phyloP scores from a whole-genome alignment of 805 yeast genomes.

The Metschnikowia arizonensis region DNA sequence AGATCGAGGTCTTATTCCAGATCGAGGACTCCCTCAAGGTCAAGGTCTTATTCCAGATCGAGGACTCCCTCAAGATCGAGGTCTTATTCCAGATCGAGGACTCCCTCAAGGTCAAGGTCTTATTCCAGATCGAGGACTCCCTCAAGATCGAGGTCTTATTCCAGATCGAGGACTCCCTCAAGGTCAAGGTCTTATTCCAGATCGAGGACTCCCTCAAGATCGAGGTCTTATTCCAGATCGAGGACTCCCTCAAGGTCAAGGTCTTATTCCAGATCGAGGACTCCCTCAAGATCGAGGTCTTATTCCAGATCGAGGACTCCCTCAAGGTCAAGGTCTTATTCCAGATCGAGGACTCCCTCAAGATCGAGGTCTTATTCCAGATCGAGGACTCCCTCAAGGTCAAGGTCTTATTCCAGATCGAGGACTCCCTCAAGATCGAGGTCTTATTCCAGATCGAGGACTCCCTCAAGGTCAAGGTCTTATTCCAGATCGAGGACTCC shows the following conservation, averaged over 20 bases:
- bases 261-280: too few relatives aligned
- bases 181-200: slow-evolving; percentile 5
- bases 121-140: slow-evolving; percentile 13
- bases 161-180: slow-evolving; percentile 4
- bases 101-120: slow-evolving; percentile 5
- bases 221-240: too few relatives aligned
- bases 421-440: slow-evolving; percentile 5
- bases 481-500: slow-evolving; percentile 13
- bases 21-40: not conserved
- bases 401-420: slow-evolving; percentile 18
- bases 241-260: slow-evolving; percentile 1
- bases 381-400: slow-evolving; percentile 11
- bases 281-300: too few relatives aligned
- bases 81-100: slow-evolving; percentile 12
- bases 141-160: slow-evolving; percentile 6
- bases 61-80: slow-evolving; percentile 6
- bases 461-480: slow-evolving; percentile 5
- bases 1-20: slow-evolving; percentile 19
- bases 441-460: slow-evolving; percentile 12
- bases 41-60: slow-evolving; percentile 11
- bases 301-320: slow-evolving; percentile 11
- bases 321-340: slow-evolving; percentile 15
- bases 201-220: not conserved
- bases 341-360: too few relatives aligned
- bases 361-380: slow-evolving; percentile 8